Percentiles rank a stretch among this genome's conserved stretches.
These are phyloP conservation scores for Cadophora sp. DNA, from an alignment of 2,329 filamentous ascomycete species.

Conservation along the genomic window DNA sequence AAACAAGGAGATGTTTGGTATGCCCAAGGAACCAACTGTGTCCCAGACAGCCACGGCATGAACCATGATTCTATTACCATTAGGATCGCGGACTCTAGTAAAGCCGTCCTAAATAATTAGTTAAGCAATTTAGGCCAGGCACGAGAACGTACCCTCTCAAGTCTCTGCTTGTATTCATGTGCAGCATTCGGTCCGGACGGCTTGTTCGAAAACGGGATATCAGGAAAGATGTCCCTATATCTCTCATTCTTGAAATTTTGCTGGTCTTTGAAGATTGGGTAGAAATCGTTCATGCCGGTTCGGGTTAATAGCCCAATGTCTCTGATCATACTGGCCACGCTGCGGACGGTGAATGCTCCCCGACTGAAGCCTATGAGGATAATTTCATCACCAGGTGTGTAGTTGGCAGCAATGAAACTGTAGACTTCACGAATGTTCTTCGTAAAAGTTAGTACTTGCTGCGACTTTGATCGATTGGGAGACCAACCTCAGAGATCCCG, in stretches of 20 bases:
- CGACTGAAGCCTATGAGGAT: constrained; percentile 51
- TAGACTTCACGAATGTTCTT: constrained; percentile 58
- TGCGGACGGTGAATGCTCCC: constrained; percentile 51
- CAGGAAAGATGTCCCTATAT: constrained; percentile 46
- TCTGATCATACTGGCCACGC: constrained; percentile 46
- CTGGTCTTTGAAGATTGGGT: constrained; percentile 49
- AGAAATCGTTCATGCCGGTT: constrained; percentile 52
- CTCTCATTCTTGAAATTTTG: constrained; percentile 44
- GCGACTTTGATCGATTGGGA: not conserved
- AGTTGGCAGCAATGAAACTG: constrained; percentile 50
- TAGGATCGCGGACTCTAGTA: constrained; percentile 47
- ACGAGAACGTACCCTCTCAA: constrained; percentile 45
- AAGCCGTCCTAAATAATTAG: constrained; percentile 25
- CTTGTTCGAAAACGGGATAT: constrained; percentile 42
- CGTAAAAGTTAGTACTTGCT: constrained; percentile 40
- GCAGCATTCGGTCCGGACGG: constrained; percentile 35
- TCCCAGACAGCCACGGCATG: constrained; percentile 58
- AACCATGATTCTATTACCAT: constrained; percentile 49
- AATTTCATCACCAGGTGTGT: constrained; percentile 51
- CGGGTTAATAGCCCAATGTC: constrained; percentile 49
- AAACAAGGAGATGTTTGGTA: constrained; percentile 52
- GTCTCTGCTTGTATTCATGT: constrained; percentile 47
- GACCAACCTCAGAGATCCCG: constrained; percentile 51
- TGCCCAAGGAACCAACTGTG: constrained; percentile 48
- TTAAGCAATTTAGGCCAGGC: not conserved